Percentiles rank a stretch among this genome's conserved stretches.
phyloP scores from a whole-genome alignment of 148 eudicot species.

The Polygonum aviculare region DNA sequence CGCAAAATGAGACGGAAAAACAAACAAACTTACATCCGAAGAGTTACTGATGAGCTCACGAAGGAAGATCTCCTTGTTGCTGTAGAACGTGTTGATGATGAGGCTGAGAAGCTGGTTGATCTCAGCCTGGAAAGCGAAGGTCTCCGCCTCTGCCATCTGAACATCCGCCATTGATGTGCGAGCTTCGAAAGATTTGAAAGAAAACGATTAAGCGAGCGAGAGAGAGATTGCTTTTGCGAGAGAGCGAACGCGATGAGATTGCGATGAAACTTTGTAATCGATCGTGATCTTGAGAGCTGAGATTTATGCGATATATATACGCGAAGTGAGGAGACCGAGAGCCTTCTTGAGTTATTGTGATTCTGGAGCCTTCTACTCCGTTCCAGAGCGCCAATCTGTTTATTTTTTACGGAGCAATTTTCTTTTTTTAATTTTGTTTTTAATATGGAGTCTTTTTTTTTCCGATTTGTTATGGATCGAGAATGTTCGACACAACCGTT shows the following conservation, averaged over 20 bases:
- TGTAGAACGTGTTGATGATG: slow-evolving; percentile 89
- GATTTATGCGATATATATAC: neutral
- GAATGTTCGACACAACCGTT: slow-evolving; percentile 1
- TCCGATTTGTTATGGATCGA: neutral
- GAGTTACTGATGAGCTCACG: slow-evolving; percentile 72
- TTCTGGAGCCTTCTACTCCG: slow-evolving; percentile 37
- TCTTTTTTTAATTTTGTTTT: too few species aligned
- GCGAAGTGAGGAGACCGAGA: neutral
- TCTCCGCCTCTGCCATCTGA: slow-evolving; percentile 60
- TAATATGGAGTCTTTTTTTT: neutral
- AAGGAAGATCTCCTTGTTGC: slow-evolving; percentile 92
- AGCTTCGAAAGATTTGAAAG: neutral
- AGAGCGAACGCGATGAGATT: neutral
- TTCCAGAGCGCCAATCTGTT: slow-evolving; percentile 11
- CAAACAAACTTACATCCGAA: slow-evolving; percentile 46
- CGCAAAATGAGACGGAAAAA: neutral
- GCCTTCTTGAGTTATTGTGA: neutral
- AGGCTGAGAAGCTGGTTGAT: slow-evolving; percentile 73
- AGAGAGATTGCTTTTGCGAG: neutral
- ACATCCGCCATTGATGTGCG: slow-evolving; percentile 46
- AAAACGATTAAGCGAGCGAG: slow-evolving; percentile 5
- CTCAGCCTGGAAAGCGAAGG: slow-evolving; percentile 90
- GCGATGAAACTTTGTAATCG: neutral
- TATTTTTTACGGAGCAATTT: neutral
- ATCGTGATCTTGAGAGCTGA: neutral